These are phyloP conservation scores for Tolypocladium sp. DNA, from an alignment of 2,329 filamentous ascomycete species.

Conservation along the genomic window DNA sequence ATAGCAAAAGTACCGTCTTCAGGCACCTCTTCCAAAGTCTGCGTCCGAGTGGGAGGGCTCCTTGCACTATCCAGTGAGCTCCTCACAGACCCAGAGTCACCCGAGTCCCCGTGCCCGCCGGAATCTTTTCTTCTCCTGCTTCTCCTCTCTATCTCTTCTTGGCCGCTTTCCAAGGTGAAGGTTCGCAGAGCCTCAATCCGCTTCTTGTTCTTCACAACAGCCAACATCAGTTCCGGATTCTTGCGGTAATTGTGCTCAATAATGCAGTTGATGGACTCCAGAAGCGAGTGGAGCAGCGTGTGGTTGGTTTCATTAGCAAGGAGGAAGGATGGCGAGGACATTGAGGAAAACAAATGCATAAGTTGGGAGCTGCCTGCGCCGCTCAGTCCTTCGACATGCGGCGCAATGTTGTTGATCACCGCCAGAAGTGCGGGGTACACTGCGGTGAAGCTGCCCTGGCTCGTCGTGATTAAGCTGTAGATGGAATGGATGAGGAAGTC, in stretches of 20 bases:
- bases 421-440: conserved; percentile 88
- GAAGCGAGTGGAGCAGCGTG: conserved; percentile 64
- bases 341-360: conserved; percentile 79
- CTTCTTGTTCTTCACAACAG: conserved; percentile 70
- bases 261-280: conserved; percentile 84
- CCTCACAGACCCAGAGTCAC: conserved; percentile 40
- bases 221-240: conserved; percentile 74
- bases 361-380: conserved; percentile 69
- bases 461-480: conserved; percentile 81
- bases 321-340: conserved; percentile 89
- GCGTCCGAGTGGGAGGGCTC: conserved; percentile 40
- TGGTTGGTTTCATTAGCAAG: conserved; percentile 91
- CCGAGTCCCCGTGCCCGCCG: conserved; percentile 36
- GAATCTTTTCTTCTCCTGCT: conserved; percentile 61
- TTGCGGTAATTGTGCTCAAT: conserved; percentile 79
- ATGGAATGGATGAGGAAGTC: conserved; percentile 95
- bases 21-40: conserved; percentile 21
- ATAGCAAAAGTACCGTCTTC: conserved; percentile 81
- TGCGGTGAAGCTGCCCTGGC: conserved; percentile 80
- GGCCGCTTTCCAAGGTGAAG: conserved; percentile 86
- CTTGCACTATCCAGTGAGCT: conserved; percentile 60
- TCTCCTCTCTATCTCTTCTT: conserved; percentile 80
- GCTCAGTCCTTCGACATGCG: conserved; percentile 72
- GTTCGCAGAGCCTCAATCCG: conserved; percentile 76
- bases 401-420: conserved; percentile 86